These are phyloP conservation scores for Cavenderia fasciculata DNA, from an alignment of 78 protist genomes.

Conservation along the genomic window DNA sequence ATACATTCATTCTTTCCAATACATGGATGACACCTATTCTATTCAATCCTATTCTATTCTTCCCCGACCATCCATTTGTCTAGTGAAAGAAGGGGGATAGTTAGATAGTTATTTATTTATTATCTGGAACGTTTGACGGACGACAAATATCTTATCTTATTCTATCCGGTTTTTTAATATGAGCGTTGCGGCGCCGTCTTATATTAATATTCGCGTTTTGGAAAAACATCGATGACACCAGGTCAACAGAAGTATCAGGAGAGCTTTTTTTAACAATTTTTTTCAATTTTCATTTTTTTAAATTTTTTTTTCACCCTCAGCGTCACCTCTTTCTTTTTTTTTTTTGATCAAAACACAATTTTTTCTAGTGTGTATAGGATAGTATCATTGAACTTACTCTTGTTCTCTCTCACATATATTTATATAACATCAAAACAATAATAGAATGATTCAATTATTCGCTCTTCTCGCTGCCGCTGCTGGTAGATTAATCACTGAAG, in stretches of 20 bases:
- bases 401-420: not conserved
- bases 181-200: too few relatives aligned
- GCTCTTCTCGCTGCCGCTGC: conserved; percentile 3
- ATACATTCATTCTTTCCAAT: too few relatives aligned
- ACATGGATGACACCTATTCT: too few relatives aligned
- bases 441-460: conserved; percentile 53
- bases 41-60: too few relatives aligned
- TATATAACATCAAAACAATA: not conserved
- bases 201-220: too few relatives aligned
- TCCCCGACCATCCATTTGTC: too few relatives aligned
- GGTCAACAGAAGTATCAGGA: too few relatives aligned
- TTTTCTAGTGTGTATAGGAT: too few relatives aligned
- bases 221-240: too few relatives aligned
- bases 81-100: too few relatives aligned
- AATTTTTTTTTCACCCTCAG: conserved; percentile 6
- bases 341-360: not conserved
- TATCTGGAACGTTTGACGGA: too few relatives aligned
- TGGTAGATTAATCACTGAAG: conserved; percentile 4
- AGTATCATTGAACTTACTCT: not conserved
- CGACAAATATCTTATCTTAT: conserved; percentile 4
- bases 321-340: not conserved
- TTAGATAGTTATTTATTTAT: too few relatives aligned
- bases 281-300: not conserved
- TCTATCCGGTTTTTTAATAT: conserved; percentile 3
- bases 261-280: not conserved